Conservation (phyloP, 352 stramenopile genomes). For the Phytopythium sindhum region DNA sequence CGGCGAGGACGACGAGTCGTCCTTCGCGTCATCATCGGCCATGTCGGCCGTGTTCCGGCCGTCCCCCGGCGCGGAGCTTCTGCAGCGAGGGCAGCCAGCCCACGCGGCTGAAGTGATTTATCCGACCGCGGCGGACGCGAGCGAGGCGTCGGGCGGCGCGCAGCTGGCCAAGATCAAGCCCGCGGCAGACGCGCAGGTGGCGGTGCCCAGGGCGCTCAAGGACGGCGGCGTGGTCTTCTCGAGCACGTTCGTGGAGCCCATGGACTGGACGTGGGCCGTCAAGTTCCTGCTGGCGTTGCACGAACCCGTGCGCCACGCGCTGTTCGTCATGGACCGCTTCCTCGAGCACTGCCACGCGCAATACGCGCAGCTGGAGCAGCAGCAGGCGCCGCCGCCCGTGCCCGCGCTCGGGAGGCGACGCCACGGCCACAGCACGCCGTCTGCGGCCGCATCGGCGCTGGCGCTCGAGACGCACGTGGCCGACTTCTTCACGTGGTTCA, state of each 20-base stretch:
- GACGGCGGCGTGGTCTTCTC: constrained; percentile 65
- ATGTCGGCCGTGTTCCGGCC: constrained; percentile 1
- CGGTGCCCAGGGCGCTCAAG: constrained; percentile 39
- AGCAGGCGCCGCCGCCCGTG: background rate
- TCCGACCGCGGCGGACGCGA: background rate
- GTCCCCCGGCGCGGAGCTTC: background rate
- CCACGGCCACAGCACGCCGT: background rate
- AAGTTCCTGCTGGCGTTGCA: constrained; percentile 73
- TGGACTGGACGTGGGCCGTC: constrained; percentile 61
- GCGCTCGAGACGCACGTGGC: constrained; percentile 41
- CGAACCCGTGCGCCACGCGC: constrained; percentile 73
- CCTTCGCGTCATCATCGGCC: background rate
- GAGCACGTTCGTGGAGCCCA: constrained; percentile 48
- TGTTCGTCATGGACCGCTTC: constrained; percentile 83
- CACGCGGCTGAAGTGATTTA: background rate
- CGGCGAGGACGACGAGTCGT: constrained; percentile 18
- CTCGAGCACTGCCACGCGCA: constrained; percentile 53
- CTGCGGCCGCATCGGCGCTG: constrained; percentile 8
- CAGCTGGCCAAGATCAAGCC: constrained; percentile 17
- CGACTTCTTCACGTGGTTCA: constrained; percentile 79
- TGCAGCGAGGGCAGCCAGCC: background rate
- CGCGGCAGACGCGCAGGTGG: constrained; percentile 14
- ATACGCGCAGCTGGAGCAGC: constrained; percentile 21
- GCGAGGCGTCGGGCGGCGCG: background rate
- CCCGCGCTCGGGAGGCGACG: background rate